Percentiles rank a stretch among this genome's conserved stretches.
These are phyloP conservation scores for Podospora tetraspora DNA, from an alignment of 495 filamentous ascomycete species.

Conservation along the genomic window DNA sequence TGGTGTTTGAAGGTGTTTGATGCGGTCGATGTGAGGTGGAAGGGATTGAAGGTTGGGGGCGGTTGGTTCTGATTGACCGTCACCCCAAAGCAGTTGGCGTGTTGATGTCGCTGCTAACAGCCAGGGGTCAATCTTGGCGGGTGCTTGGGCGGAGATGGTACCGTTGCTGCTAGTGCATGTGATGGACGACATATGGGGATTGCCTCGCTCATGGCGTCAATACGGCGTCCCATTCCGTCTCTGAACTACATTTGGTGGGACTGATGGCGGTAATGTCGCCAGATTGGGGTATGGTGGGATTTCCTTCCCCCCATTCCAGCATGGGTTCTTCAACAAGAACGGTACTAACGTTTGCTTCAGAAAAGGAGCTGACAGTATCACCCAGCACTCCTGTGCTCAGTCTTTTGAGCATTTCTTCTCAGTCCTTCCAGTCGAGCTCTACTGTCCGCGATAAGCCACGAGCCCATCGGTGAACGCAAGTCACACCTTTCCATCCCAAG, in stretches of 20 bases:
- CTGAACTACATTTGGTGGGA: background rate
- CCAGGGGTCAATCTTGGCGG: background rate
- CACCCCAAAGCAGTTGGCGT: background rate
- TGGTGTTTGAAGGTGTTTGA: background rate
- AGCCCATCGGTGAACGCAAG: background rate
- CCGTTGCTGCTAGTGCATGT: background rate
- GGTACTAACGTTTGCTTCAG: too few relatives aligned
- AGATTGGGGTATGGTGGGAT: background rate
- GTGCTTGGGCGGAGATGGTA: background rate
- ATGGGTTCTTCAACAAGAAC: too few relatives aligned
- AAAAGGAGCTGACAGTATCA: background rate
- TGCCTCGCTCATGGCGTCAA: background rate
- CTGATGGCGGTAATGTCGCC: background rate
- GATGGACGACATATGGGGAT: background rate
- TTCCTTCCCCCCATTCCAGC: background rate
- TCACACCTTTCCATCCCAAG: background rate
- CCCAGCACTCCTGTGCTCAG: background rate
- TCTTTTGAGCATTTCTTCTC: background rate
- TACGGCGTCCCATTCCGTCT: background rate
- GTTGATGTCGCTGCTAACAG: background rate
- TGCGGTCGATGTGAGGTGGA: background rate
- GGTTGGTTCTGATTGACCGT: background rate
- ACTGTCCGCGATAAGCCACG: background rate
- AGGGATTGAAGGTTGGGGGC: background rate
- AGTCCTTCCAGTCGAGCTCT: too few relatives aligned